phyloP scores from a whole-genome alignment of 2,329 filamentous ascomycete genomes.

The Metarhizium brunneum region DNA sequence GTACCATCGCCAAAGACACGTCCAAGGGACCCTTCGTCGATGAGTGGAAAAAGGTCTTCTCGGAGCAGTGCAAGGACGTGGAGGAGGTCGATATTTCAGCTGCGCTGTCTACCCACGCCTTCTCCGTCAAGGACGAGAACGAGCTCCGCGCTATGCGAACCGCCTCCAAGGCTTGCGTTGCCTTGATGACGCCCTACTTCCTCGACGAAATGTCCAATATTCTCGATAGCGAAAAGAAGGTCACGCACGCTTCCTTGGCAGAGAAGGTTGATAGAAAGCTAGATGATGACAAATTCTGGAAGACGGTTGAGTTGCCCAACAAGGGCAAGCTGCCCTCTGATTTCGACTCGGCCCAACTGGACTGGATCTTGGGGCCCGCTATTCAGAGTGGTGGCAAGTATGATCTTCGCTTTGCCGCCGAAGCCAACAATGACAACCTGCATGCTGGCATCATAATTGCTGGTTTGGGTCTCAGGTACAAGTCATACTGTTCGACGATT shows the following conservation, averaged over 20 bases:
- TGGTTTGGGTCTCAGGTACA: conserved; percentile 86
- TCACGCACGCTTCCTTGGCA: conserved; percentile 80
- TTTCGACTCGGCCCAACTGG: conserved; percentile 80
- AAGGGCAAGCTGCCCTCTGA: conserved; percentile 72
- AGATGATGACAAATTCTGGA: conserved; percentile 90
- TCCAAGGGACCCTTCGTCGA: conserved; percentile 85
- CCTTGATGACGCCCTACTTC: conserved; percentile 92
- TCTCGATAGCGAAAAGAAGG: conserved; percentile 92
- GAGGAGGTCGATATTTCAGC: conserved; percentile 81
- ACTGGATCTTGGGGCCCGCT: conserved; percentile 86
- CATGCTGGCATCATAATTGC: conserved; percentile 92
- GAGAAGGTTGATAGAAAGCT: conserved; percentile 85
- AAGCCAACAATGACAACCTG: conserved; percentile 72
- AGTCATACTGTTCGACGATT: conserved; percentile 88
- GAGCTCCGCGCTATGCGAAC: conserved; percentile 92
- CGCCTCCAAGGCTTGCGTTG: conserved; percentile 87
- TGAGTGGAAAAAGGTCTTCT: conserved; percentile 84
- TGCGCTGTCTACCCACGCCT: conserved; percentile 73
- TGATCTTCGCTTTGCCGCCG: conserved; percentile 71
- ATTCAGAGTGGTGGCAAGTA: conserved; percentile 95
- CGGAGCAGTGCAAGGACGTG: conserved; percentile 70
- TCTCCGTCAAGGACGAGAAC: conserved; percentile 90
- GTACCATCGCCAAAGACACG: conserved; percentile 74
- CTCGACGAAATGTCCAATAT: conserved; percentile 97
- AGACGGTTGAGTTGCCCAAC: conserved; percentile 60